Base-by-base conservation (phyloP, 1,139 yeast genomes). In the Blastobotrys serpentis region DNA sequence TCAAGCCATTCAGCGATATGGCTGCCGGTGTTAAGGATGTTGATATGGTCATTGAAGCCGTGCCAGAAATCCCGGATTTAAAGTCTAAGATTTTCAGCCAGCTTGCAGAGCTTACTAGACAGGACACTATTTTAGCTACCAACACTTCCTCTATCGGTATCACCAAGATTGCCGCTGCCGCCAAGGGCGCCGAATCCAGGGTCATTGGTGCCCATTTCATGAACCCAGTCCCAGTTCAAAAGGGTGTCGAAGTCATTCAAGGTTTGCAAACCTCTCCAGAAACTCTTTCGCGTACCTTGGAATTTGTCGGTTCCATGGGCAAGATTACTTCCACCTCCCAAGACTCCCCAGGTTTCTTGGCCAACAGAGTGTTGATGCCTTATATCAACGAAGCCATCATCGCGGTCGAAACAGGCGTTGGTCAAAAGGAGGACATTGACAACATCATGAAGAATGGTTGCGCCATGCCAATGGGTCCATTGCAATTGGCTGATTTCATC, bases 381-480 rank as follows among this genome's bases (percentile, higher is more conserved):
- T 72, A 72, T 58, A 68, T 72, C 55, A 72, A 72, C 52, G 76
- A 72, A 57, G 76, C 76, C 16, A 64, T 71, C 49, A 61, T 66
- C 37, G 64, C 69, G 32, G 56, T 68, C n/a, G 76, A 72, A 58
- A 66, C 71, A n/a, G 75, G 75, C 4, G 56, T 71, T 16, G 75
- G 74, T 43, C 44, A 56, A 37, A 62, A 65, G 49, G 72, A 71
- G 52, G 75, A 70, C 52, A 70, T 72, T 48, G 76, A 72, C 58
- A 67, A 58, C 56, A 72, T 72, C 56, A 69, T 72, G 74, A 66
- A 64, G 57, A 70, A 70, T 51, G 76, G 76, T 13, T 72, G 76
- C 51, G 75, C 75, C 22, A 69, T 72, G 74, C 76, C 76, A 26
- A 71, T 72, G 75, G 76, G 76, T 8, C 76, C 76, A 4, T 58